Percentiles rank a stretch among this genome's conserved stretches.
Conservation (phyloP, 305 asterid genomes). For the Caryopteris hybrid region DNA sequence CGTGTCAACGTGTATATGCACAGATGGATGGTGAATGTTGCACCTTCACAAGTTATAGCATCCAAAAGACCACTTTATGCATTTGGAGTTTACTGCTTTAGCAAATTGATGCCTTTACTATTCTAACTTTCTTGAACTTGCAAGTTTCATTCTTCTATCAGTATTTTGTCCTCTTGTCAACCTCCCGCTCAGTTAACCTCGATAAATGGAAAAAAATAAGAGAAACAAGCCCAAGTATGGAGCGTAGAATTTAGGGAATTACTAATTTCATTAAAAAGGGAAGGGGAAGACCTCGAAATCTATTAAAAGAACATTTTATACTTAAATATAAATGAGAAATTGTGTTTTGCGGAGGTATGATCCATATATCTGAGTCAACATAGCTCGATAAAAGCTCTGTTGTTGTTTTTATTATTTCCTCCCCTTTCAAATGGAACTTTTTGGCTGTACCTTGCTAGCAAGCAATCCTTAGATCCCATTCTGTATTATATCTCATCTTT, state of each 20-base stretch:
- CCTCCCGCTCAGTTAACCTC: not conserved
- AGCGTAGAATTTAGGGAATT: not conserved
- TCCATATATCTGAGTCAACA: not conserved
- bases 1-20: not conserved
- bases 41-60: not conserved
- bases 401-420: no score
- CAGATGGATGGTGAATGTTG: not conserved
- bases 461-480: slow-evolving; percentile 1
- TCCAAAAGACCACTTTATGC: not conserved
- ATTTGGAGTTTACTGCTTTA: not conserved
- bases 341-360: not conserved
- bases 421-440: not conserved
- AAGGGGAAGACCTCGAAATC: not conserved
- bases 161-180: not conserved
- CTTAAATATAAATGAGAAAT: not conserved
- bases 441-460: not conserved
- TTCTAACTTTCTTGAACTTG: not conserved
- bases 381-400: not conserved
- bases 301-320: not conserved
- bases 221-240: not conserved
- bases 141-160: not conserved
- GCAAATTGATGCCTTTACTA: not conserved
- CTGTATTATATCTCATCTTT: not conserved
- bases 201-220: not conserved
- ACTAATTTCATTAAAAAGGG: not conserved